Evolutionary conservation across 768 basidiomycete genomes (phyloP), one percentile per base, ranked within the genome.

Genomic region (Cystobasidiopsis lactophilus): DNA sequence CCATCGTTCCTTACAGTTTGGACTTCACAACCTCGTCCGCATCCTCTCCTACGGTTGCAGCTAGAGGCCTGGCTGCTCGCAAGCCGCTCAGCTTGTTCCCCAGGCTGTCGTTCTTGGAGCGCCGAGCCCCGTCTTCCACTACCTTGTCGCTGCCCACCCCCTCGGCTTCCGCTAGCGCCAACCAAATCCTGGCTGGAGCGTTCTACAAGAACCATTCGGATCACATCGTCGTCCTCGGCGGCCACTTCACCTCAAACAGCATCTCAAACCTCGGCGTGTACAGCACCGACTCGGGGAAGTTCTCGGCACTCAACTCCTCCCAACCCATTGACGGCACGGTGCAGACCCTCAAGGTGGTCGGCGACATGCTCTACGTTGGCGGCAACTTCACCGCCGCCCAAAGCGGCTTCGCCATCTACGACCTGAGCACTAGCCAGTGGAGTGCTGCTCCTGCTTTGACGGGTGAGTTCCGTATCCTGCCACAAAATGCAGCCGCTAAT

Each of bases 131-230:
- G 21, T 16, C 48, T 14, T 5, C 37, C 7, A 50, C 26, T 2
- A 40, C 48, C 29, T 21, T 48, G 14, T 30, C 13, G 10, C 41
- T 55, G 5, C 54, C 54, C 5, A 18, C 38, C 2, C 10, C 51
- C 19, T 23, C 39, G 1, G 23, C 16, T 38, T 41, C 55, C 9
- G 29, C 35, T 14, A 7, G 50, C 29, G 33, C 44, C 1, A 85
- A 86, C 0, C 78, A 84, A 18, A 76, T 95, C 55, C 71, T 93
- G 51, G 74, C 84, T 0, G 91, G 85, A 30, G 74, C 75, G 2
- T 95, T 86, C 70, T 95, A 85, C 84, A 80, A 76, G 5, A 93
- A 95, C 63, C 71, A 71, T 35, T 74, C 79, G 3, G 64, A 62
- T 41, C 76, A 82, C 52, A 66, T 85, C 19, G 76, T 77, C 40